Evolutionary conservation across 495 filamentous ascomycete species (phyloP).

Genomic region (Penicillium bovifimosum): DNA sequence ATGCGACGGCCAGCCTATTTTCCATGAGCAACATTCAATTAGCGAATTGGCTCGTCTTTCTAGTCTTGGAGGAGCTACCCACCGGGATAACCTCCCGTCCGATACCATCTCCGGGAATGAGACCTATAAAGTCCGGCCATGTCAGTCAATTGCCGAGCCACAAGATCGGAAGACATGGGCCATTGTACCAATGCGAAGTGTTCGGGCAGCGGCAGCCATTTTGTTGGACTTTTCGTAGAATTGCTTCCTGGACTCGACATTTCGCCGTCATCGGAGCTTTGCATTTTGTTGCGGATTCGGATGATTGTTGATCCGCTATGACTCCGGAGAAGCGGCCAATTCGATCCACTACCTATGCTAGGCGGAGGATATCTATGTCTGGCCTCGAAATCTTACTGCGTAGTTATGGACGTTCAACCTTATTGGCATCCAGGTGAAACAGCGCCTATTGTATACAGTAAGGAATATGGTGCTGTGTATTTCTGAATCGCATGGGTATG

Average conservation of each 20-base stretch:
- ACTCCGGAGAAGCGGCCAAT: too few relatives aligned
- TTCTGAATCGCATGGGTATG: too few relatives aligned
- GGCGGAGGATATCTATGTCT: too few relatives aligned
- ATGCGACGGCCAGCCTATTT: constrained; percentile 72
- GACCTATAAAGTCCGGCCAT: constrained; percentile 49
- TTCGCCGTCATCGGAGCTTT: constrained; percentile 34
- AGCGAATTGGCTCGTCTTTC: constrained; percentile 10
- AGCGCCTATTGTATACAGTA: too few relatives aligned
- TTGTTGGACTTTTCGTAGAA: constrained; percentile 20
- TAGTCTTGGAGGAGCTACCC: constrained; percentile 16
- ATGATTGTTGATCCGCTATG: constrained; percentile 19
- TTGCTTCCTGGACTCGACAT: constrained; percentile 20
- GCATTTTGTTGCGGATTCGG: constrained; percentile 22
- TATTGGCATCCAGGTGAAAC: too few relatives aligned
- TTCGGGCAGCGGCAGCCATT: constrained; percentile 49
- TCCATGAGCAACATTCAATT: constrained; percentile 10
- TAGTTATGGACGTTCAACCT: too few relatives aligned
- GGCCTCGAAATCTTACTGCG: too few relatives aligned
- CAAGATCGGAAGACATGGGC: background rate
- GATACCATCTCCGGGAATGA: constrained; percentile 98
- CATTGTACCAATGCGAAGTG: constrained; percentile 52
- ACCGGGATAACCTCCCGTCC: constrained; percentile 95
- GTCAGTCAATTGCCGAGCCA: constrained; percentile 19
- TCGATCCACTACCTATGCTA: too few relatives aligned
- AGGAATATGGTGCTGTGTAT: too few relatives aligned